These are phyloP conservation scores for Tinospora cordifolia DNA, from an alignment of 164 flowering plant species.

Conservation along the genomic window DNA sequence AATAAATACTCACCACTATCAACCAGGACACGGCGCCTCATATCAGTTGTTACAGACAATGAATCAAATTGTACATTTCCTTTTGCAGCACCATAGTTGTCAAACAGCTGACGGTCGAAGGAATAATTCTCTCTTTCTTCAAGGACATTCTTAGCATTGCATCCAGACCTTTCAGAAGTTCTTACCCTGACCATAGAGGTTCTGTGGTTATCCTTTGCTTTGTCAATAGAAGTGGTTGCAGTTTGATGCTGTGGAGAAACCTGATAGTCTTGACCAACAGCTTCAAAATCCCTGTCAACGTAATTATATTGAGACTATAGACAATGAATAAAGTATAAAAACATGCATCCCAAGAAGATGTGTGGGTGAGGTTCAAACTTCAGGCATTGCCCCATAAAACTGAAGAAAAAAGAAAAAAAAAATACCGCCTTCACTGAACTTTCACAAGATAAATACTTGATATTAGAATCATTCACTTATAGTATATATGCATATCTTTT, in stretches of 20 bases:
- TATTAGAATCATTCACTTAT: neutral
- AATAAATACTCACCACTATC: conserved; percentile 28
- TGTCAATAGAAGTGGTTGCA: conserved; percentile 17
- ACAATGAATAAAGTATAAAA: neutral
- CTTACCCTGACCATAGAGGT: conserved; percentile 12
- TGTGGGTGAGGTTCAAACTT: neutral
- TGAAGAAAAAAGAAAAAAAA: neutral
- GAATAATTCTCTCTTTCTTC: conserved; percentile 12
- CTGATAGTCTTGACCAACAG: conserved; percentile 14
- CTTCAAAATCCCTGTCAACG: conserved; percentile 30
- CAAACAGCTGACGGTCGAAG: conserved; percentile 5
- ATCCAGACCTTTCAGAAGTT: conserved; percentile 6
- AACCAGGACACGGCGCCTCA: conserved; percentile 13
- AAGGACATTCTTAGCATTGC: conserved; percentile 6
- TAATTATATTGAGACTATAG: conserved; percentile 8
- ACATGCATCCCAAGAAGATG: neutral
- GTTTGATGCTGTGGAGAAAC: conserved; percentile 15
- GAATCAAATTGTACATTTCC: conserved; percentile 9
- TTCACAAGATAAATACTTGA: neutral
- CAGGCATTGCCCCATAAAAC: neutral
- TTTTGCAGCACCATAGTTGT: conserved; percentile 2
- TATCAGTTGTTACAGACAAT: conserved; percentile 17
- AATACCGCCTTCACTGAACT: neutral
- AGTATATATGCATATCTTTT: too few relatives aligned
- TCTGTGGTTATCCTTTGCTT: conserved; percentile 6